Base-by-base conservation (phyloP, 768 basidiomycete genomes). In the Boletus barrowsii region DNA sequence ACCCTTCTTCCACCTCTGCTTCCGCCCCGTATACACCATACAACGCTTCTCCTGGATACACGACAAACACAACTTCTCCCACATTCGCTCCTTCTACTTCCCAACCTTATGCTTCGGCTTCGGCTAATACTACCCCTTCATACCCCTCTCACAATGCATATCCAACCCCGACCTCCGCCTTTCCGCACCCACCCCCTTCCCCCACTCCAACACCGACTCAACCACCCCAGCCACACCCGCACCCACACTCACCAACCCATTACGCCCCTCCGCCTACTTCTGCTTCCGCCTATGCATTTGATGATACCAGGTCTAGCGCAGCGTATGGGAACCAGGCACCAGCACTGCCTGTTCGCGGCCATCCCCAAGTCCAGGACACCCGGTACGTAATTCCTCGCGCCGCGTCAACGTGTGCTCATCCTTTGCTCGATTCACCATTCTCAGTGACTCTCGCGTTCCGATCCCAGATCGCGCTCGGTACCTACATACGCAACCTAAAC, bases 151-250 rank as follows among this genome's bases (percentile, higher is more conserved):
- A 58, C 15, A 56, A 57, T 24, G 15, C 57, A 30, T 68, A 63
- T 39, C 55, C 57, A 39, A 63, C 67, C 9, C 66, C 65, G 30
- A 65, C 68, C 15, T 68, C 67, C 35, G 68, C 66, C 14, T 68
- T 55, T 53, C 66, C 65, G 20, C 62, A 55, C 10, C 68, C 63
- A 1, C 65, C 68, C 6, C 62, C 66, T n/a, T 68, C 67, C 1
- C 67, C 67, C 45, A 68, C 67, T 7, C 67, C 66, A 47, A 68
- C 67, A 15, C 66, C 67, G 49, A 69, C 68, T 15, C 67, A 68
- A 44, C 55, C 57, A 14, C 43, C 56, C 2, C 66, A 68, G 15
- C 46, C 49, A 6, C 61, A 61, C n/a, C 7, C 52, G 0, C 64
- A 63, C n/a, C n/a, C 51, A 2, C 54, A 68, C 53, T 42, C 68